Evolutionary conservation across 23 red algal genomes (phyloP).

Genomic region (Rhodosorus marinus): DNA sequence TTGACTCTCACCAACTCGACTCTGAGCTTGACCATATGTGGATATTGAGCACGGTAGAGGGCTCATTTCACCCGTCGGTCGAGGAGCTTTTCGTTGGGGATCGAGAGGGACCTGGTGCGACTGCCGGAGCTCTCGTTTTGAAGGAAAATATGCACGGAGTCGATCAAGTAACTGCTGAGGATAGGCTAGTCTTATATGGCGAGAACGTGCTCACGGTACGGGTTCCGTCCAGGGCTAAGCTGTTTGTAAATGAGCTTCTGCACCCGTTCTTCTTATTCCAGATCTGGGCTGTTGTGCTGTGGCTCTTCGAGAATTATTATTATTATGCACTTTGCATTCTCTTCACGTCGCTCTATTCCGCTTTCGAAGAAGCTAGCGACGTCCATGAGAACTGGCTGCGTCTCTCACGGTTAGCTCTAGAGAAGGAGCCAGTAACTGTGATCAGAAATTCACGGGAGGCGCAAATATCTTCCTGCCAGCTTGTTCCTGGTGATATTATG

Average conservation of each 20-base stretch:
- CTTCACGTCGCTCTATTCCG: neutral
- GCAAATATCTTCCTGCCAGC: neutral
- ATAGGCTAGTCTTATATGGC: neutral
- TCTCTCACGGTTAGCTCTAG: conserved; percentile 12
- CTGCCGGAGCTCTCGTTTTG: neutral
- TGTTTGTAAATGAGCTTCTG: conserved; percentile 2
- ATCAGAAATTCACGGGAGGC: neutral
- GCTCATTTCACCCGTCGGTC: neutral
- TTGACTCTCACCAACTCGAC: neutral
- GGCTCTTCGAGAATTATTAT: conserved; percentile 5
- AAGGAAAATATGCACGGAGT: neutral
- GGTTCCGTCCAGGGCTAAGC: neutral
- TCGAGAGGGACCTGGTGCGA: neutral
- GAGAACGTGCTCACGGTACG: neutral
- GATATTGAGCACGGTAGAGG: neutral
- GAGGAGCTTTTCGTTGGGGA: neutral
- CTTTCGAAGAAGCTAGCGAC: conserved; percentile 7
- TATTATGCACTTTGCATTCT: conserved; percentile 8
- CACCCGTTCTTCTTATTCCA: conserved; percentile 23
- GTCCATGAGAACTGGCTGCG: neutral
- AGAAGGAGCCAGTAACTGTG: conserved; percentile 1
- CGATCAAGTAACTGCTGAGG: neutral
- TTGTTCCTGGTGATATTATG: conserved; percentile 16
- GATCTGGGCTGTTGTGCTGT: conserved; percentile 6
- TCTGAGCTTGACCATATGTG: neutral